phyloP scores from a whole-genome alignment of 306 rosid species.

The Cyclanthera cordifolia region DNA sequence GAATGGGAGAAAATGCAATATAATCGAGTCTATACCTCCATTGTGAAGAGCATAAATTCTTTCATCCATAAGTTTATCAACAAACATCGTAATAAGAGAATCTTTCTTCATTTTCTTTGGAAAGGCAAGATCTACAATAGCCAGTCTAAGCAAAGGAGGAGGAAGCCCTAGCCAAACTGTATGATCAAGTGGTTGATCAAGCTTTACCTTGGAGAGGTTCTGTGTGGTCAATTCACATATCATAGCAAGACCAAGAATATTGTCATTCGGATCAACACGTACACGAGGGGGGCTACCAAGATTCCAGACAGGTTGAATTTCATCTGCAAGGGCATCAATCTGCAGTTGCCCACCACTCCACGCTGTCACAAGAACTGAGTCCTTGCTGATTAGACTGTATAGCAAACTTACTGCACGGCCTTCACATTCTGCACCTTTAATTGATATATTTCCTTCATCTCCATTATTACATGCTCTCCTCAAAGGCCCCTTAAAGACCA shows the following conservation, averaged over 20 bases:
- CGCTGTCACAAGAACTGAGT: slow-evolving; percentile 73
- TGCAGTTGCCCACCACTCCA: slow-evolving; percentile 96
- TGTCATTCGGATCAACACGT: slow-evolving; percentile 55
- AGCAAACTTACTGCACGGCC: slow-evolving; percentile 72
- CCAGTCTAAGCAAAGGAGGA: slow-evolving; percentile 78
- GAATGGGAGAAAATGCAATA: slow-evolving; percentile 93
- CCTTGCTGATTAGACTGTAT: slow-evolving; percentile 67
- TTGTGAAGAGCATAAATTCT: slow-evolving; percentile 76
- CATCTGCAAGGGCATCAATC: slow-evolving; percentile 92
- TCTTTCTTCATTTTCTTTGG: slow-evolving; percentile 47
- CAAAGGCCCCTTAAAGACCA: slow-evolving; percentile 67
- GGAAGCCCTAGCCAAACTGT: slow-evolving; percentile 72
- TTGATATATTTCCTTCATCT: slow-evolving; percentile 36
- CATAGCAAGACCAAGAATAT: slow-evolving; percentile 83
- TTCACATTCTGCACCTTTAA: slow-evolving; percentile 68
- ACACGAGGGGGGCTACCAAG: slow-evolving; percentile 62
- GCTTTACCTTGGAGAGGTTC: slow-evolving; percentile 29
- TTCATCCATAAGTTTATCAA: slow-evolving; percentile 73
- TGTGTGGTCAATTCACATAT: slow-evolving; percentile 58
- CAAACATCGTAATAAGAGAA: slow-evolving; percentile 48
- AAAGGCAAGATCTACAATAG: slow-evolving; percentile 79
- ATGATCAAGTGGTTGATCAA: slow-evolving; percentile 19
- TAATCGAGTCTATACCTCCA: slow-evolving; percentile 87
- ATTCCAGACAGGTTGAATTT: slow-evolving; percentile 88
- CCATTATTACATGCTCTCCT: slow-evolving; percentile 49